Base-by-base conservation (phyloP, 495 filamentous ascomycete species). In the Penicillium fimorum region DNA sequence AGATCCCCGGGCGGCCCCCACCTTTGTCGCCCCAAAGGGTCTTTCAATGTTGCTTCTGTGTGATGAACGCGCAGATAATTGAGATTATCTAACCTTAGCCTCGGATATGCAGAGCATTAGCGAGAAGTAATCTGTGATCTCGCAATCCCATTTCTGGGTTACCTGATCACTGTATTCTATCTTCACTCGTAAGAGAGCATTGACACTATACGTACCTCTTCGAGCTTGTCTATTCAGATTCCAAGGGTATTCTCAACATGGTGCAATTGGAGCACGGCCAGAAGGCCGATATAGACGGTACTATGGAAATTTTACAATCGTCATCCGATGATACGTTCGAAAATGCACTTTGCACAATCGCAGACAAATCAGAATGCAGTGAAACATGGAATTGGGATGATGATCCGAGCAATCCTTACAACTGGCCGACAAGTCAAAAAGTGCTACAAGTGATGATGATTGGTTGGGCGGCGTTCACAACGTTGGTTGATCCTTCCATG, bases 371-470 rank as follows among this genome's bases (percentile, higher is more conserved):
- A 15, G 2, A 25, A n/a, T 0, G 8, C 17, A 22, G 4, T 20
- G 13, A 37, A 15, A 9, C 7, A 4, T 40, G 33, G 47, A 33
- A 62, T 20, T 69, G 66, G 66, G 63, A 61, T 0, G 17, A 62
- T 45, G 62, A 66, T 57, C 62, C 64, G 3, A 27, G 12, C 0
- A 70, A 68, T 44, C 62, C 64, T 8, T 65, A 67, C 24, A 70
- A 70, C 42, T 70, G 67, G 67, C 17, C 61, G 12, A 29, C 50
- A 24, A 32, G 27, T 9, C 10, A 22, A 5, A 67, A 63, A 12
- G 17, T 54, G 30, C 52, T 27, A n/a, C 62, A 70, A 45, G 50
- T 63, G 22, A 2, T 59, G 3, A 63, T 67, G 63, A 60, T 66
- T 13, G 55, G 48, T 13, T 58, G 38, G 3, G 60, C 61, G 0